phyloP scores from a whole-genome alignment of 192 early-diverging fungal species.

The Diversispora epigaea region DNA sequence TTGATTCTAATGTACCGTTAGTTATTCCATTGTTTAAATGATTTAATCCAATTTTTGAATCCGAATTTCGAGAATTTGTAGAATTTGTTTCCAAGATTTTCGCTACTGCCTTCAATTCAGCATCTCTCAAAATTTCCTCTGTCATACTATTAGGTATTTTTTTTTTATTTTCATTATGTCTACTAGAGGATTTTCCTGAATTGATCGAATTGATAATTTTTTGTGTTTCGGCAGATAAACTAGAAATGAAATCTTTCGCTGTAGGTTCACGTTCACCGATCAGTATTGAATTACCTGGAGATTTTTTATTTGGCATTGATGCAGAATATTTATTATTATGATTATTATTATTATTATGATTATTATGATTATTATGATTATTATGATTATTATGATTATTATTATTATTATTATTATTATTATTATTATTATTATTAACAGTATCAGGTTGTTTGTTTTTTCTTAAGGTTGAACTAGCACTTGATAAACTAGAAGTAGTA shows the following conservation, averaged over 20 bases:
- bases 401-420: too few species aligned
- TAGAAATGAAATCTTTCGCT: neutral
- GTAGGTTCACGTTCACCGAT: neutral
- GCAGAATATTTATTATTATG: too few species aligned
- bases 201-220: slow-evolving; percentile 21
- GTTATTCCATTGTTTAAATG: neutral
- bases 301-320: neutral
- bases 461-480: neutral
- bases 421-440: too few species aligned
- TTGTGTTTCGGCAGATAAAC: slow-evolving; percentile 18
- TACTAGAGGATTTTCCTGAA: neutral
- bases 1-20: too few species aligned
- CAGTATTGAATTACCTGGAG: neutral
- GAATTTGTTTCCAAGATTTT: neutral
- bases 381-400: too few species aligned
- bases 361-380: too few species aligned
- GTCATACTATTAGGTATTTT: neutral
- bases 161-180: neutral
- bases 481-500: neutral
- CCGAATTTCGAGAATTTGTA: neutral
- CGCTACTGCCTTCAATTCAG: neutral
- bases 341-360: too few species aligned
- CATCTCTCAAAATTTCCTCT: slow-evolving; percentile 22
- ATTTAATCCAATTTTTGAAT: neutral
- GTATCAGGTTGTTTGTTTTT: neutral